Evolutionary conservation across 352 stramenopile genomes (phyloP).

Genomic region (Ophiocytium majus): DNA sequence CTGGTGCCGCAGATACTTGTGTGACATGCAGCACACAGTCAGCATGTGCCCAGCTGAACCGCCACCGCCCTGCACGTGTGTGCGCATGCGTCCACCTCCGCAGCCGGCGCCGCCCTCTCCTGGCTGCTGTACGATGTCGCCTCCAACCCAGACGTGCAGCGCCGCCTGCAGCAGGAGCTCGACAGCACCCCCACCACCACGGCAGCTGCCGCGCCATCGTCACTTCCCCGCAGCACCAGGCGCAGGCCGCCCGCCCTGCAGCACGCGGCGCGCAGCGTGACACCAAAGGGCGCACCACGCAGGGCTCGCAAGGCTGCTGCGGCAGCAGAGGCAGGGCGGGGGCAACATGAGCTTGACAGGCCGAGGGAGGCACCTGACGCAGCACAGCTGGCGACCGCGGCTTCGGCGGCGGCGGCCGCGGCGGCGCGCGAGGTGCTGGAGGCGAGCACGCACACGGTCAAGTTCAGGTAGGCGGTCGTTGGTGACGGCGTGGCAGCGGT

Average conservation of each 20-base stretch:
- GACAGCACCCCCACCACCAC: neutral
- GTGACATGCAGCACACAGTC: no score
- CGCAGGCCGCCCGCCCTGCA: neutral
- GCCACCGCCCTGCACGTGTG: no score
- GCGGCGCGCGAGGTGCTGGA: neutral
- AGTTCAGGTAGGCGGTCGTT: no score
- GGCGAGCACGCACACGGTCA: neutral
- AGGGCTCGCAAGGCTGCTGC: neutral
- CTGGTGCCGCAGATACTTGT: no score
- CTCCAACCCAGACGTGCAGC: neutral
- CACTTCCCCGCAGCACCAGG: neutral
- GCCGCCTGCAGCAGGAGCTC: neutral
- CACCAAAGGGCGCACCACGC: neutral
- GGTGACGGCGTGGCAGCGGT: no score
- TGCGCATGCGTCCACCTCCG: no score
- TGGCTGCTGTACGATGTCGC: constrained; percentile 14
- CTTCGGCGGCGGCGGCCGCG: neutral
- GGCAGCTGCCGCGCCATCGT: neutral
- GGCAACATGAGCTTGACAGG: no score
- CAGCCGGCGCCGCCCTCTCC: neutral
- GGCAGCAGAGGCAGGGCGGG: neutral
- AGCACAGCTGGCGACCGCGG: neutral
- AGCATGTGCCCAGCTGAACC: no score
- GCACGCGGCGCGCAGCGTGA: neutral
- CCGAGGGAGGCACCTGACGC: neutral